Conservation (phyloP, 2,329 filamentous ascomycete genomes). For the Mariannaea sp. region DNA sequence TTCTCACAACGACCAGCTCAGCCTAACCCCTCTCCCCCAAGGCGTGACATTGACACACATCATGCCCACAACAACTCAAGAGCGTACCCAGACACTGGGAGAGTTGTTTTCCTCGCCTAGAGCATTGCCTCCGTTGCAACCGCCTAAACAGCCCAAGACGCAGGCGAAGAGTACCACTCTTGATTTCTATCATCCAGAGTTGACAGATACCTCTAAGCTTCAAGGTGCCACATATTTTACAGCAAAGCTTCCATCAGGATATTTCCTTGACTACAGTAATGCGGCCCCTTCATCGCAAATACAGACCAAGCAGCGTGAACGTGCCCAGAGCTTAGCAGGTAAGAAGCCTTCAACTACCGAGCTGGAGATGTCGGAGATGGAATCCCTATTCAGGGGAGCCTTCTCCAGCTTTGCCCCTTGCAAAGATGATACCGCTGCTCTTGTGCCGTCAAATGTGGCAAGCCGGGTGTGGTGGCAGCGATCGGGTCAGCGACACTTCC, state of each 20-base stretch:
- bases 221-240: slow-evolving; percentile 67
- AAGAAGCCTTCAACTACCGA: slow-evolving; percentile 61
- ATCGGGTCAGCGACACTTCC: slow-evolving; percentile 67
- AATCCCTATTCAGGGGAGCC: slow-evolving; percentile 74
- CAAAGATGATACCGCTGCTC: slow-evolving; percentile 72
- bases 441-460: slow-evolving; percentile 70
- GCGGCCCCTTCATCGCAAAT: slow-evolving; percentile 59
- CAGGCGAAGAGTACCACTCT: slow-evolving; percentile 66
- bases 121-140: slow-evolving; percentile 67
- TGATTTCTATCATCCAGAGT: slow-evolving; percentile 59
- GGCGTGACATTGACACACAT: slow-evolving; percentile 63
- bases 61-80: slow-evolving; percentile 43
- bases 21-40: slow-evolving; percentile 66
- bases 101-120: slow-evolving; percentile 74
- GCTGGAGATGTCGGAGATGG: slow-evolving; percentile 68
- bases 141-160: slow-evolving; percentile 73
- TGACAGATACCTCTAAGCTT: slow-evolving; percentile 59
- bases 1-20: slow-evolving; percentile 39
- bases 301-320: slow-evolving; percentile 70
- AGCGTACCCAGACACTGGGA: slow-evolving; percentile 68
- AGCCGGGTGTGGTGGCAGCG: slow-evolving; percentile 79
- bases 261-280: slow-evolving; percentile 73
- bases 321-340: slow-evolving; percentile 69
- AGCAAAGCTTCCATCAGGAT: slow-evolving; percentile 67
- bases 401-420: slow-evolving; percentile 82